A percentile compares a stretch with the other conserved stretches of the same genome.
These are phyloP conservation scores for Eutypella sp. DNA, from an alignment of 2,329 filamentous ascomycete genomes.

Conservation along the genomic window DNA sequence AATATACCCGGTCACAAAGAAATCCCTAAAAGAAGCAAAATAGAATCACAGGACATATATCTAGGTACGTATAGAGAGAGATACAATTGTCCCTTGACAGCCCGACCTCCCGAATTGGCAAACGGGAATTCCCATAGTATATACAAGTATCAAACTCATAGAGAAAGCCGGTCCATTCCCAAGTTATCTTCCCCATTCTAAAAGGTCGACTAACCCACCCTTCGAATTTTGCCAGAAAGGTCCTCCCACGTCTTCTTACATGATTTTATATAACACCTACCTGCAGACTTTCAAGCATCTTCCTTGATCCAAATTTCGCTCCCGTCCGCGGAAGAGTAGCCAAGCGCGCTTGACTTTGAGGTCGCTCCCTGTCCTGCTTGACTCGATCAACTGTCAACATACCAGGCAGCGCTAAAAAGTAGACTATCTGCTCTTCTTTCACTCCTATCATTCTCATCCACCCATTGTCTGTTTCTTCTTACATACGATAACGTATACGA, in stretches of 20 bases:
- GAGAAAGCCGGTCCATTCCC: too few relatives aligned
- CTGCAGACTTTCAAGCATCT: slow-evolving; percentile 10
- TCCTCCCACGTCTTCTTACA: slow-evolving; percentile 1
- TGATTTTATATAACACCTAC: too few relatives aligned
- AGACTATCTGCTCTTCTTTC: too few relatives aligned
- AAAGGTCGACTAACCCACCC: slow-evolving; percentile 1
- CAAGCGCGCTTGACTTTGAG: not conserved
- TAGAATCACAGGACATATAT: too few relatives aligned
- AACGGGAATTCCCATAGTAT: not conserved
- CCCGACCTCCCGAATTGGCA: not conserved
- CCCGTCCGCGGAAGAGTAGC: not conserved
- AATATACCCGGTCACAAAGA: not conserved
- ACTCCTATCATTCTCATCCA: too few relatives aligned
- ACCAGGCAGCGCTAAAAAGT: too few relatives aligned
- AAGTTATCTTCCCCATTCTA: not conserved
- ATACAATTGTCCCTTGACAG: too few relatives aligned
- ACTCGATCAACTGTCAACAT: too few relatives aligned
- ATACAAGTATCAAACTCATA: not conserved
- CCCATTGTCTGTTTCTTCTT: too few relatives aligned
- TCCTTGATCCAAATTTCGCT: slow-evolving; percentile 3
- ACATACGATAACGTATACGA: too few relatives aligned
- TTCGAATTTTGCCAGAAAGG: slow-evolving; percentile 1
- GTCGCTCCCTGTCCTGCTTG: not conserved
- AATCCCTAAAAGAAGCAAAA: not conserved
- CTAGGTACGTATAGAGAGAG: too few relatives aligned